Evolutionary conservation across 75 land plant genomes (phyloP), one percentile per base, ranked within the genome.

Genomic region (Pinus taeda): DNA sequence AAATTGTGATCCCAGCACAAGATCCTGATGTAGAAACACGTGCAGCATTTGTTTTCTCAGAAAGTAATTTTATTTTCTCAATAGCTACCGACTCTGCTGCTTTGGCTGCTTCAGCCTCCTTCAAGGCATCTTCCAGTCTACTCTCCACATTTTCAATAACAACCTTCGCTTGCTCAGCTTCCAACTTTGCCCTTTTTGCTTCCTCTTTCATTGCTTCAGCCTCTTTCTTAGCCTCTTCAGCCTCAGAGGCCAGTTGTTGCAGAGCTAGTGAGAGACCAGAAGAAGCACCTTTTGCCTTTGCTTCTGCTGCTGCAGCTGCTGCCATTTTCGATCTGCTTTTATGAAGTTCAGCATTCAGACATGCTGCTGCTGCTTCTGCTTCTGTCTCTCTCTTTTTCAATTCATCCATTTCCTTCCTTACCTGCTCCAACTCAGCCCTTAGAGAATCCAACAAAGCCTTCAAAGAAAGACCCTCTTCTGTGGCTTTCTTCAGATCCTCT

Each of bases 31-130:
- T 81, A 29, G 89, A 89, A 24, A 86, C 59, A 1, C 88, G 83
- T 58, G 83, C 79, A 74, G 83, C 88, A 76, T 83, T 79, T 18
- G 82, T 79, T 82, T 76, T 83, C 39, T 87, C 85, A 36, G 91
- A 84, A 26, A 92, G 74, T 0, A 57, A 18, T 75, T 83, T 89
- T 39, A 90, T 77, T 59, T 84, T 84, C 56, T 71, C 81, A 58
- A 85, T 79, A 15, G 90, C 94, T 29, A 57, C 82, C 18, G 83
- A 57, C 77, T 93, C 94, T 57, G 89, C 92, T 18, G 75, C 87
- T 74, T 91, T 93, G 20, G 96, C 94, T 66, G 75, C 83, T 62
- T 92, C 92, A 64, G 89, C 87, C 82, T 92, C 92, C 53, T 75
- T 75, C 30, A 85, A 70, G 17, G 93, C 93, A 78, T 60, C 75